These are phyloP conservation scores for Hordeum vulgare DNA, from an alignment of 176 grass and related monocot genomes.

Conservation along the genomic window MorexV3_pseudomolecules_assembly NC_058524.1:566326796-566327295, in stretches of 20 bases:
- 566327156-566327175: background rate
- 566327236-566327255: slow-evolving; percentile 29
- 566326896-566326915: background rate
- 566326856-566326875: background rate
- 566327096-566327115: background rate
- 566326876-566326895: background rate
- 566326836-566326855: background rate
- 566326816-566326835: background rate
- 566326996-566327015: background rate
- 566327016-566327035: background rate
- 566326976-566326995: background rate
- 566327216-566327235: background rate
- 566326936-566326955: no score
- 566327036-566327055: background rate
- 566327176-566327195: background rate
- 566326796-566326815: background rate
- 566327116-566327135: background rate
- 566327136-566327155: background rate
- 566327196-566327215: background rate
- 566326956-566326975: no score
- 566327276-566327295: slow-evolving; percentile 74
- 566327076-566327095: background rate
- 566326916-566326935: no score
- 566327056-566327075: background rate
- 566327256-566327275: slow-evolving; percentile 56